Conservation (phyloP, 73 alveolate species). For the Tetrahymena thermophila region DNA sequence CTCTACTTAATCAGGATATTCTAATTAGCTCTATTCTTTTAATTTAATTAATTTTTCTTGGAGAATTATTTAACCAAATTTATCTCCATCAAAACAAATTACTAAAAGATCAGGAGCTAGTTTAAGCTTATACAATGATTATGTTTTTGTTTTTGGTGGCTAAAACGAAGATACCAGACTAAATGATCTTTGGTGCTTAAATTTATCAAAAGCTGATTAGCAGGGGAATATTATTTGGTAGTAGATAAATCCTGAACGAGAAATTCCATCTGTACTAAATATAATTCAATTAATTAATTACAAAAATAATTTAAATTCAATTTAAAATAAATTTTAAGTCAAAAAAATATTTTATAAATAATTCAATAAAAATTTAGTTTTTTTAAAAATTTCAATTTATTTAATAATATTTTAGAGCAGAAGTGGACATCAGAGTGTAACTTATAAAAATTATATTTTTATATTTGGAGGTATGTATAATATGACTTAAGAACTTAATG, state of each 20-base stretch:
- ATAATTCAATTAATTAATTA: too few species aligned
- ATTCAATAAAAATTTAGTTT: background rate
- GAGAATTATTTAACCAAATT: background rate
- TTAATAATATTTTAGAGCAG: background rate
- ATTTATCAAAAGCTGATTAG: background rate
- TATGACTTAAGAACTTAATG: background rate
- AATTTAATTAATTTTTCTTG: background rate
- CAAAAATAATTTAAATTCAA: too few species aligned
- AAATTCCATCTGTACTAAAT: background rate
- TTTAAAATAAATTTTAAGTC: too few species aligned
- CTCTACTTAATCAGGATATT: background rate
- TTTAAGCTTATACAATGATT: background rate
- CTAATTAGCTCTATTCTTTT: background rate
- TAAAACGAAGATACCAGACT: background rate
- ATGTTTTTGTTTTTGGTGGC: background rate
- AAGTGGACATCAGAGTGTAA: background rate
- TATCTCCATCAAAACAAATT: background rate
- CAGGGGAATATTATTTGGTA: background rate
- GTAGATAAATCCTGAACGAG: background rate
- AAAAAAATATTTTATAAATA: too few species aligned
- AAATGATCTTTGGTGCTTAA: background rate
- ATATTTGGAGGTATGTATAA: background rate
- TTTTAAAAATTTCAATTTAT: too few species aligned
- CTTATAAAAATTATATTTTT: background rate
- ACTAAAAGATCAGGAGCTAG: background rate